These are phyloP conservation scores for Thecaphora thlaspeos DNA, from an alignment of 1,284 basidiomycete species.

Conservation along the genomic window DNA sequence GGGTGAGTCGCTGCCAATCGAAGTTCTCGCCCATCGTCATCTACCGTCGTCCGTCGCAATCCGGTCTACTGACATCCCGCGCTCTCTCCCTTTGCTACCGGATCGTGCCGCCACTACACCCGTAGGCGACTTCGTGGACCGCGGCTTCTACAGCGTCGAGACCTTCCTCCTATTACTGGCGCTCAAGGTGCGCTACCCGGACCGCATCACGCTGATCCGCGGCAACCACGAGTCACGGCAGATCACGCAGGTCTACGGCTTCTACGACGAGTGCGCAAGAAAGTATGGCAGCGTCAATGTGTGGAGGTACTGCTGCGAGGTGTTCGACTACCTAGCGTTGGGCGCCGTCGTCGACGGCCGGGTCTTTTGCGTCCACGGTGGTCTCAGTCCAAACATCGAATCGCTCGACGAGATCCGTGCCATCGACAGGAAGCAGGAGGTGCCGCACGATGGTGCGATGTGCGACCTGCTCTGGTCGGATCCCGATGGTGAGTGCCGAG, in stretches of 20 bases:
- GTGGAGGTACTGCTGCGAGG: slow-evolving; percentile 97
- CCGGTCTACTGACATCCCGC: neutral
- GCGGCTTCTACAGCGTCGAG: slow-evolving; percentile 96
- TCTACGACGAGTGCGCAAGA: slow-evolving; percentile 96
- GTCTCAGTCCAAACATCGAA: slow-evolving; percentile 66
- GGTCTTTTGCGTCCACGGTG: slow-evolving; percentile 90
- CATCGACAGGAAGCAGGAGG: slow-evolving; percentile 95
- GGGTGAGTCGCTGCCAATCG: slow-evolving; percentile 65
- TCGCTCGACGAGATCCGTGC: slow-evolving; percentile 70
- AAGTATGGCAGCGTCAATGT: slow-evolving; percentile 95
- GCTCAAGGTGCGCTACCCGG: slow-evolving; percentile 95
- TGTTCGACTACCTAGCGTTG: slow-evolving; percentile 93
- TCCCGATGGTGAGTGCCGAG: slow-evolving; percentile 73
- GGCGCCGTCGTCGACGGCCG: slow-evolving; percentile 92
- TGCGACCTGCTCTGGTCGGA: slow-evolving; percentile 98
- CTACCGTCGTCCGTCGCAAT: too few relatives aligned
- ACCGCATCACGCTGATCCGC: slow-evolving; percentile 92
- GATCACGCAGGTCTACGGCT: slow-evolving; percentile 93
- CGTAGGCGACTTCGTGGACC: slow-evolving; percentile 60
- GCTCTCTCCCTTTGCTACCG: neutral
- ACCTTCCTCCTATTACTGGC: slow-evolving; percentile 92
- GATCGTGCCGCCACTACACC: too few relatives aligned
- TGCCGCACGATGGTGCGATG: slow-evolving; percentile 99
- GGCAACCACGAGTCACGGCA: slow-evolving; percentile 99
- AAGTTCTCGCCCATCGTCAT: too few relatives aligned